Base-by-base conservation (phyloP, 108 stramenopile species). In the Skeletonema menzelii region DNA sequence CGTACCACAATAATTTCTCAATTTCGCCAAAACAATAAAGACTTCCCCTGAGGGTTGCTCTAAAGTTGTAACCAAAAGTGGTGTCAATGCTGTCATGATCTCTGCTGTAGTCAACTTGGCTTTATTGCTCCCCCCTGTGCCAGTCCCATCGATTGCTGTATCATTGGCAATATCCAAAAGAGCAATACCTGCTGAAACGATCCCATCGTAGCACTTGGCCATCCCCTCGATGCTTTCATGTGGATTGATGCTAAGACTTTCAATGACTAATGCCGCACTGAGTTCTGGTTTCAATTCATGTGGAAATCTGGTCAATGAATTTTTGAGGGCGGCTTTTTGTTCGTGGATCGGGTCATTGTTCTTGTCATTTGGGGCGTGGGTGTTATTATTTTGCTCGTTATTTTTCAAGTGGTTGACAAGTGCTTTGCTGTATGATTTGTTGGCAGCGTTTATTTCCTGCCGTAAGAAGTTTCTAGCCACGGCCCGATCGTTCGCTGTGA, bases 121-220 rank as follows among this genome's bases (percentile, higher is more conserved):
- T 53, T 84, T 73, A 20, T 46, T 27, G 2, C 40, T 46, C 15
- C 60, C 31, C 12, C 22, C 17, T 4, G 55, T 71, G 19, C 17
- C 63, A 57, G 64, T 5, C n/a, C 63, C 32, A 70, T 53, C 31
- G 47, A 20, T 10, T 32, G 62, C 73, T 31, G 44, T 44, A 59
- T 67, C 72, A 55, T 63, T 57, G 38, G 49, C 70, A n/a, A 75
- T 17, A 66, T 93, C 92, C 42, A 94, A 65, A 34, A 95, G 40
- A 4, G 91, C 94, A 26, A 82, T 78, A 14, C 94, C 94, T 0
- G 91, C 94, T 30, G 87, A 87, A 37, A 92, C 88, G 55, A 95
- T 91, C 8, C 91, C 94, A 63, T 92, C 94, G 34, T 95, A 95
- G 63, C 94, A 95, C 65, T 89, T 88, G 37, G 90, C 76, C 90